These are phyloP conservation scores for Paramecium octaurelia DNA, from an alignment of 73 alveolate species.

Conservation along the genomic window DNA sequence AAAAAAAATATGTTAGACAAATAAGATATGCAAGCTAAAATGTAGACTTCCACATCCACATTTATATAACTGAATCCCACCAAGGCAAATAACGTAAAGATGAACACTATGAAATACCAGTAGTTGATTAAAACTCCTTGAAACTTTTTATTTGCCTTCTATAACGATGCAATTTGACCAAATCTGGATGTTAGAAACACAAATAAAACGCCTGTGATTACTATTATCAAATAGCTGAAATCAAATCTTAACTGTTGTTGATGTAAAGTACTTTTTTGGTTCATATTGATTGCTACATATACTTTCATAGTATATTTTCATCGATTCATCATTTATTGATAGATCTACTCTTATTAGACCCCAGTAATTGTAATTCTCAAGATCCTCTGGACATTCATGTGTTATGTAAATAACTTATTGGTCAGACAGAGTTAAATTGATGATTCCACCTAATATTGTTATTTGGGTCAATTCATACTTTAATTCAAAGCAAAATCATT, in stretches of 20 bases:
- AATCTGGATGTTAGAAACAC: slow-evolving; percentile 26
- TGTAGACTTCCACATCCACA: neutral
- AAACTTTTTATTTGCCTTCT: neutral
- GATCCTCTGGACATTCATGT: neutral
- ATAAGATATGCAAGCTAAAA: neutral
- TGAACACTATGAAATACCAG: neutral
- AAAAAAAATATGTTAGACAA: neutral
- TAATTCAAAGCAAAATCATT: neutral
- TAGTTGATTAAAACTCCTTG: neutral
- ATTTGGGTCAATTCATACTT: neutral
- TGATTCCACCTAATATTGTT: neutral
- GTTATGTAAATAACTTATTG: neutral
- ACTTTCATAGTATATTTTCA: neutral
- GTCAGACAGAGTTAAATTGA: neutral
- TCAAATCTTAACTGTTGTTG: slow-evolving; percentile 17
- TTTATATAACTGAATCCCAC: neutral
- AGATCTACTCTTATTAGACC: neutral
- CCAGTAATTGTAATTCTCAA: neutral
- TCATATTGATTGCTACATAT: neutral
- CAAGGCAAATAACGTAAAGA: neutral
- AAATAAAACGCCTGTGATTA: neutral
- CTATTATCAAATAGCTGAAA: slow-evolving; percentile 1
- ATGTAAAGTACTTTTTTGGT: neutral
- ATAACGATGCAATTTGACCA: neutral
- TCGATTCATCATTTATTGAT: neutral